Conservation (phyloP, 768 basidiomycete species). For the Agaricus bisporus region DNA sequence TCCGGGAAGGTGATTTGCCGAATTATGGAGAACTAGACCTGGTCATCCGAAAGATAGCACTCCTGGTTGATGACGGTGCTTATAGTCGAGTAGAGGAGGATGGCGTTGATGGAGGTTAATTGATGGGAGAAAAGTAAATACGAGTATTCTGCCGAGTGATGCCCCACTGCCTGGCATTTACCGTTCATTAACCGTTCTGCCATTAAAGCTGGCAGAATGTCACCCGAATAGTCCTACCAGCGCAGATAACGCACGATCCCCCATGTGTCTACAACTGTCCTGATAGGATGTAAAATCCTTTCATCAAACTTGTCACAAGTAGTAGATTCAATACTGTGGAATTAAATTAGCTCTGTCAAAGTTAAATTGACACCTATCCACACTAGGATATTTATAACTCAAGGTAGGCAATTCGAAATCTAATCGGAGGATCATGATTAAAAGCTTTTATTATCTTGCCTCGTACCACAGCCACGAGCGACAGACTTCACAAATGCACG, state of each 20-base stretch:
- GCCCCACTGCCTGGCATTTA: too few relatives aligned
- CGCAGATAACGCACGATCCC: slow-evolving; percentile 10
- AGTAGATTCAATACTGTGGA: slow-evolving; percentile 26
- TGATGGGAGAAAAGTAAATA: too few relatives aligned
- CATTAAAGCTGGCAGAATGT: too few relatives aligned
- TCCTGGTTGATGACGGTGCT: too few relatives aligned
- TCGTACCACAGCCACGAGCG: slow-evolving; percentile 24
- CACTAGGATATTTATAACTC: slow-evolving; percentile 34
- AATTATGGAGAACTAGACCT: too few relatives aligned
- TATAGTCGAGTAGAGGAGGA: too few relatives aligned
- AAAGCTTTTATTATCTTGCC: slow-evolving; percentile 30
- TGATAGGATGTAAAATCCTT: slow-evolving; percentile 29
- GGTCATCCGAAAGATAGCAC: too few relatives aligned
- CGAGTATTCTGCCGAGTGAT: too few relatives aligned
- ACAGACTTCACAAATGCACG: slow-evolving; percentile 25
- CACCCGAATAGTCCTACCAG: too few relatives aligned
- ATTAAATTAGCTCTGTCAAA: slow-evolving; percentile 18
- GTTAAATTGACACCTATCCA: slow-evolving; percentile 33
- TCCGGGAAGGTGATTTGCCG: too few relatives aligned
- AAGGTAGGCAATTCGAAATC: slow-evolving; percentile 40
- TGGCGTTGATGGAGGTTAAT: too few relatives aligned
- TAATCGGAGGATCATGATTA: slow-evolving; percentile 28
- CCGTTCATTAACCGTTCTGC: too few relatives aligned
- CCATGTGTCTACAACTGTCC: slow-evolving; percentile 29
- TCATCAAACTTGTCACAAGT: slow-evolving; percentile 33